These are phyloP conservation scores for Flaveria brownii DNA, from an alignment of 129 eudicot species.

Conservation along the genomic window DNA sequence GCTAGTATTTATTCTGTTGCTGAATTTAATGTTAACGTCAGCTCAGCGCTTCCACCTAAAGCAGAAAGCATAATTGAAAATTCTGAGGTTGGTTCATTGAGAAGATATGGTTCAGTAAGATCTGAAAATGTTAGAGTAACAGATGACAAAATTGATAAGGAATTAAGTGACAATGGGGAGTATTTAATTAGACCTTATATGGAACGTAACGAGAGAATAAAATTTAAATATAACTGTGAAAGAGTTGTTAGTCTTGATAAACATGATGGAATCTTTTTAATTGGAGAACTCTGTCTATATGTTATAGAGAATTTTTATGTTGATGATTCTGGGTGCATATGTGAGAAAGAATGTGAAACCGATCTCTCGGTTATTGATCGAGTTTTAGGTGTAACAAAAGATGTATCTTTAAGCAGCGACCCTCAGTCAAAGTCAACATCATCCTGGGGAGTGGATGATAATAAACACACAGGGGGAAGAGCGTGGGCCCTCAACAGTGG, in stretches of 20 bases:
- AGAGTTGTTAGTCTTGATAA: conserved; percentile 93
- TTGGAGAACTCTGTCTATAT: conserved; percentile 86
- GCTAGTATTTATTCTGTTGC: conserved; percentile 74
- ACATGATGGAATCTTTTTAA: conserved; percentile 92
- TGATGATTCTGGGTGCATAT: conserved; percentile 84
- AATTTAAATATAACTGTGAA: conserved; percentile 84
- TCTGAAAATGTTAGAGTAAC: conserved; percentile 54
- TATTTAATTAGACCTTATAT: conserved; percentile 87
- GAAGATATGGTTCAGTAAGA: conserved; percentile 55
- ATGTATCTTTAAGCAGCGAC: conserved; percentile 52
- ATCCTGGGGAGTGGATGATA: conserved; percentile 59
- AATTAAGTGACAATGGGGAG: conserved; percentile 82
- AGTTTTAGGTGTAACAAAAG: conserved; percentile 93
- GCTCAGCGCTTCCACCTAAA: conserved; percentile 45
- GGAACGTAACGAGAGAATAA: conserved; percentile 82
- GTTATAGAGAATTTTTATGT: conserved; percentile 89
- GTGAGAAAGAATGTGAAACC: conserved; percentile 86
- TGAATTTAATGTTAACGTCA: conserved; percentile 58
- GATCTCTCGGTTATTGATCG: conserved; percentile 89
- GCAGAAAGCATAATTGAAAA: conserved; percentile 63
- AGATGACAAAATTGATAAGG: conserved; percentile 80
- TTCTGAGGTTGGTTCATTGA: conserved; percentile 75
- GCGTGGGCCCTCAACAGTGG: conserved; percentile 94
- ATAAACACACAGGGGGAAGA: conserved; percentile 65
- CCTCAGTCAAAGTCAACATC: conserved; percentile 71